Percentiles rank a stretch among this genome's conserved stretches.
Evolutionary conservation across 2,329 filamentous ascomycete genomes (phyloP).

Genomic region (Phialophora chinensis): DNA sequence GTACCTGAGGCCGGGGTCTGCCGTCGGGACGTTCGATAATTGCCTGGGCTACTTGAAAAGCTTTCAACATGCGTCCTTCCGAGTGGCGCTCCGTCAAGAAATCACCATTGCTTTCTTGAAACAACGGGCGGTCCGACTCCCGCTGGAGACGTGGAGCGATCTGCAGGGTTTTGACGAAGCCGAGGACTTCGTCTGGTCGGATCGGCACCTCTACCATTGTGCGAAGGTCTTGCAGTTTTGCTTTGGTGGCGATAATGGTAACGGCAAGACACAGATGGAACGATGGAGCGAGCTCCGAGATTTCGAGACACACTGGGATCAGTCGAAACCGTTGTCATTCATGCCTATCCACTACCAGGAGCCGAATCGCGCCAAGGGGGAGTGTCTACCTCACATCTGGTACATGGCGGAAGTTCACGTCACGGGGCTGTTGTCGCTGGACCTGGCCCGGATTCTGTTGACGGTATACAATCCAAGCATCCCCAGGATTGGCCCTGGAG

Average conservation of each 20-base stretch:
- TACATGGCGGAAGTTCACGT: constrained; percentile 41
- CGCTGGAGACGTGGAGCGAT: constrained; percentile 36
- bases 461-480: constrained; percentile 41
- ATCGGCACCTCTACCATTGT: constrained; percentile 66
- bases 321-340: constrained; percentile 37
- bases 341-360: constrained; percentile 39
- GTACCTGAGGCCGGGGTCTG: constrained; percentile 28
- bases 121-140: constrained; percentile 33
- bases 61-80: constrained; percentile 38
- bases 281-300: constrained; percentile 37
- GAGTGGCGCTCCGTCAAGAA: constrained; percentile 38
- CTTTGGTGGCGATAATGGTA: constrained; percentile 49
- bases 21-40: constrained; percentile 24
- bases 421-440: constrained; percentile 38
- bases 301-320: constrained; percentile 38
- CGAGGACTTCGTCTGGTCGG: constrained; percentile 47
- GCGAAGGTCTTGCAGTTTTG: constrained; percentile 70
- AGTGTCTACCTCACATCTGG: constrained; percentile 42
- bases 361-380: constrained; percentile 33
- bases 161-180: constrained; percentile 37
- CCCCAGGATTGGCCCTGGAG: constrained; percentile 40
- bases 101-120: constrained; percentile 36
- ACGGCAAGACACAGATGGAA: constrained; percentile 24
- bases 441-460: constrained; percentile 40
- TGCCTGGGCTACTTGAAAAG: constrained; percentile 34